These are phyloP conservation scores for Penicillium expansum DNA, from an alignment of 2,329 filamentous ascomycete species.

Conservation along the genomic window DNA sequence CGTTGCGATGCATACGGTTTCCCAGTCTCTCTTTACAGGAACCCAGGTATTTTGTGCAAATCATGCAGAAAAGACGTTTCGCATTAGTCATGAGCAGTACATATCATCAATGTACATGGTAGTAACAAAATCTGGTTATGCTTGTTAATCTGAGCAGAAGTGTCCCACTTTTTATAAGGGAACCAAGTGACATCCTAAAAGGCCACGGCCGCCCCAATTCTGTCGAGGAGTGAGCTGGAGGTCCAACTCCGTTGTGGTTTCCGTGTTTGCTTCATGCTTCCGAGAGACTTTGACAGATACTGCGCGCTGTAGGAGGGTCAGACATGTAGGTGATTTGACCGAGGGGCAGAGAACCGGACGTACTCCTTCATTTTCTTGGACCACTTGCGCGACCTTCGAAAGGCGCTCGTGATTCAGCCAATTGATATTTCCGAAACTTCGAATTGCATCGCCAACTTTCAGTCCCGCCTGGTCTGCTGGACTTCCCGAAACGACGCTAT, in stretches of 20 bases:
- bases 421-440: slow-evolving; percentile 81
- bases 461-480: slow-evolving; percentile 82
- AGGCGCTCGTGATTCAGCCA: slow-evolving; percentile 82
- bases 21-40: background rate
- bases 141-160: background rate
- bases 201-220: slow-evolving; percentile 85
- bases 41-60: background rate
- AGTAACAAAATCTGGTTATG: background rate
- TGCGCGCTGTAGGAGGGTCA: slow-evolving; percentile 52
- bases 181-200: slow-evolving; percentile 87
- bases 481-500: slow-evolving; percentile 72
- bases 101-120: slow-evolving; percentile 8
- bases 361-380: slow-evolving; percentile 87
- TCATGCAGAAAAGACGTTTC: slow-evolving; percentile 3
- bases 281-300: slow-evolving; percentile 68
- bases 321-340: background rate
- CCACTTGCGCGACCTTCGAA: slow-evolving; percentile 80
- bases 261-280: slow-evolving; percentile 44
- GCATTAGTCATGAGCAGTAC: slow-evolving; percentile 15
- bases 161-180: slow-evolving; percentile 60
- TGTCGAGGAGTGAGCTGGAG: slow-evolving; percentile 72
- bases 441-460: slow-evolving; percentile 74
- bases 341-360: slow-evolving; percentile 33
- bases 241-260: slow-evolving; percentile 55
- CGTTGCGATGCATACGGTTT: background rate